Evolutionary conservation across 805 yeast species (phyloP), one percentile per base, ranked within the genome.

Genomic region (Kodamaea lidongshanica): DNA sequence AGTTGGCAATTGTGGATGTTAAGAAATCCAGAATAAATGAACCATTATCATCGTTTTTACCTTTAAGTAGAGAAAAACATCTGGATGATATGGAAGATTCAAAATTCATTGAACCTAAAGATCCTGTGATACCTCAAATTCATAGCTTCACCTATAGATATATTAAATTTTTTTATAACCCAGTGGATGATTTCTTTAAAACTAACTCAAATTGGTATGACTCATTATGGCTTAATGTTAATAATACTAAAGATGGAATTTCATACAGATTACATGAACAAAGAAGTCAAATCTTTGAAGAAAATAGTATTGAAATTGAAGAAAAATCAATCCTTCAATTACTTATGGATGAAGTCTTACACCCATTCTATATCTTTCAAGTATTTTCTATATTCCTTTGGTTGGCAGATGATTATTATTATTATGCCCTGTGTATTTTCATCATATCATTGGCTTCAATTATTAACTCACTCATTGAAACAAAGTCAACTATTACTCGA

Each of bases 321-420:
- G 89, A 82, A 35, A 89, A 87, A 38, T 52, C 88, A 1, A 61
- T 75, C 1, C 19, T 61, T 0, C 75, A 77, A 48, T 66, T 92
- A 25, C 63, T 92, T 19, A 63, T 81, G 15, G 94, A 86, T 47
- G 98, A 92, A 53, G 85, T 87, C 0, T 59, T 92, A 23, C 97
- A 92, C 54, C 99, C 99, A 1, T 92, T 92, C 52, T 92, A 92
- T 53, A 72, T 94, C 24, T 92, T 92, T 53, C 99, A 92, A 61
- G 78, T 89, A 1, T 89, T 89, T 50, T 87, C 96, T 3, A 82
- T 92, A 33, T 60, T 88, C 18, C 62, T 92, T 25, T 92, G 99
- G 99, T 69, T 86, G 7, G 73, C 86, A 10, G 99, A 92, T 54
- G 80, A 83, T 44, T 92, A 94, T 56, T 83, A 79, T 52, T 92